These are phyloP conservation scores for Nemania sp. DNA, from an alignment of 2,329 filamentous ascomycete species.

Conservation along the genomic window DNA sequence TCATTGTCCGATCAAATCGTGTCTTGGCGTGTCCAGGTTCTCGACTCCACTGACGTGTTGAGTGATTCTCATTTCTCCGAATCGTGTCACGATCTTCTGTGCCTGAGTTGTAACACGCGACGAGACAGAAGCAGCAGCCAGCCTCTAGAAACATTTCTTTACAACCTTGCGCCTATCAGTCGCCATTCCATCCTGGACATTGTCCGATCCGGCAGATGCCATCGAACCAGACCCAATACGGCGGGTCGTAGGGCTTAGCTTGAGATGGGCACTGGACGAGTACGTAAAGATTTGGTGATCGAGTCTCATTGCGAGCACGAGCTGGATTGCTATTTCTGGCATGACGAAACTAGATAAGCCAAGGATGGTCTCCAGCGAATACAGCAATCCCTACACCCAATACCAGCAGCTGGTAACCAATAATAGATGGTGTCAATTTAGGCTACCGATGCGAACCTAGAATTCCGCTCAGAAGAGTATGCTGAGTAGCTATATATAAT, in stretches of 20 bases:
- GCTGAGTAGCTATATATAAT: neutral
- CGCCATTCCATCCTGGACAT: slow-evolving; percentile 8
- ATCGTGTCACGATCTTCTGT: neutral
- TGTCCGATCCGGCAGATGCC: slow-evolving; percentile 34
- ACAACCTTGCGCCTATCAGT: slow-evolving; percentile 16
- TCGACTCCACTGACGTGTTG: slow-evolving; percentile 25
- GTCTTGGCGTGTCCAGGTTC: slow-evolving; percentile 25
- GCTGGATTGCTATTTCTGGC: slow-evolving; percentile 35
- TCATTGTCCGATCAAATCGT: slow-evolving; percentile 37
- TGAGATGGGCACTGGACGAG: slow-evolving; percentile 23
- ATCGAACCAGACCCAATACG: slow-evolving; percentile 30
- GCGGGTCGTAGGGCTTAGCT: slow-evolving; percentile 43
- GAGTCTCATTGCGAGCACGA: slow-evolving; percentile 33
- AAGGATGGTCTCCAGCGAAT: slow-evolving; percentile 13
- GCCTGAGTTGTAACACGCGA: neutral
- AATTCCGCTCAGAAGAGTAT: neutral
- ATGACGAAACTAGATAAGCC: slow-evolving; percentile 14
- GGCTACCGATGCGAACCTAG: neutral
- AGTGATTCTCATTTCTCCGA: slow-evolving; percentile 5
- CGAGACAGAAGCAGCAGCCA: neutral
- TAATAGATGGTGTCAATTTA: neutral
- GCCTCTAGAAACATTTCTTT: neutral
- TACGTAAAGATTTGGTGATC: slow-evolving; percentile 44
- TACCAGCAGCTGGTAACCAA: neutral
- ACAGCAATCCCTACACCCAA: slow-evolving; percentile 19